Percentiles rank a stretch among this genome's conserved stretches.
These are phyloP conservation scores for Sindora glabra DNA, from an alignment of 306 rosid genomes.

Conservation along the genomic window DNA sequence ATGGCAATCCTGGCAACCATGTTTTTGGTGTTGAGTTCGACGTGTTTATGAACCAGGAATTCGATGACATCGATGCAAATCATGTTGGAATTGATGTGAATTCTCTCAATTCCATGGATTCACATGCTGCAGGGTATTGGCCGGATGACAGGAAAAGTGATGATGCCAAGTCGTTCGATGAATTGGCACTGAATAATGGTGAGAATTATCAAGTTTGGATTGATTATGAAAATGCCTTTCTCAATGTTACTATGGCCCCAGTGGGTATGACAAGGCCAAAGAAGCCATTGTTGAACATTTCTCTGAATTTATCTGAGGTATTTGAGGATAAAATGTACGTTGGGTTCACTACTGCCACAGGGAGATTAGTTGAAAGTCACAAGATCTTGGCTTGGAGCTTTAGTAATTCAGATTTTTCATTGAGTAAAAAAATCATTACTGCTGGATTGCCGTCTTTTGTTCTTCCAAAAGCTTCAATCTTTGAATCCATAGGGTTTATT, in stretches of 20 bases:
- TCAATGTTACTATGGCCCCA: conserved; percentile 57
- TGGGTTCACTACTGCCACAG: conserved; percentile 79
- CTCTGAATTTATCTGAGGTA: conserved; percentile 45
- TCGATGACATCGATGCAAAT: conserved; percentile 50
- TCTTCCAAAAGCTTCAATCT: conserved; percentile 54
- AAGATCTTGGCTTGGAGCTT: conserved; percentile 84
- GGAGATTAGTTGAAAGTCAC: conserved; percentile 58
- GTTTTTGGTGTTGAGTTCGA: conserved; percentile 78
- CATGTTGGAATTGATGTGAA: conserved; percentile 78
- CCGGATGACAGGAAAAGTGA: conserved; percentile 31
- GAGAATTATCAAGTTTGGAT: conserved; percentile 84
- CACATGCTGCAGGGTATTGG: conserved; percentile 69
- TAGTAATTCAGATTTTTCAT: conserved; percentile 51
- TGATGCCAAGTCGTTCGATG: conserved; percentile 21
- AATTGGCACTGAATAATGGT: conserved; percentile 50
- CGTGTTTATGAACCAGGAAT: conserved; percentile 64
- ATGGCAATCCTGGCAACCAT: conserved; percentile 35
- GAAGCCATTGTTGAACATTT: conserved; percentile 38
- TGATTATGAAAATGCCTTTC: conserved; percentile 47
- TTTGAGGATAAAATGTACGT: conserved; percentile 66
- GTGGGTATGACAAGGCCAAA: conserved; percentile 50
- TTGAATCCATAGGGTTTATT: conserved; percentile 46
- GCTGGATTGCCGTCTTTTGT: conserved; percentile 64
- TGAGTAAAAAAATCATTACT: conserved; percentile 49
- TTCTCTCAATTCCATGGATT: conserved; percentile 38